Percentiles rank a stretch among this genome's conserved stretches.
Evolutionary conservation across 2,329 filamentous ascomycete species (phyloP).

Genomic region (Aspergillus udagawae): DNA sequence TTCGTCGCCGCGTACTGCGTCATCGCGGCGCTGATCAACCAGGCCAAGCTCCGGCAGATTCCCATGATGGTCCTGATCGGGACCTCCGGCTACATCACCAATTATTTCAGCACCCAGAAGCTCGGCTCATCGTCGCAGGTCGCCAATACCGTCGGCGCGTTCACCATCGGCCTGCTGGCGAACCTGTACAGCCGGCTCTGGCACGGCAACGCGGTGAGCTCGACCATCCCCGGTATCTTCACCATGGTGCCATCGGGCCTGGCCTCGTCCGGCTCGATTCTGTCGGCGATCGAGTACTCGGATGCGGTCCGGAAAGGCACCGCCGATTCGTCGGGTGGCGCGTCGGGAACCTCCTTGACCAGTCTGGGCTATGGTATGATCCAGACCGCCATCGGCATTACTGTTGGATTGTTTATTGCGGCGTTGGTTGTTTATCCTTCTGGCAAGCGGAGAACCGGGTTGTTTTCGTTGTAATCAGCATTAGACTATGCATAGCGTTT

Average conservation of each 20-base stretch:
- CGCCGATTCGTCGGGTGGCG: constrained; percentile 2
- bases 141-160: constrained; percentile 70
- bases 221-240: constrained; percentile 83
- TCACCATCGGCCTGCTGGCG: constrained; percentile 70
- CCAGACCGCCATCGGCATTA: constrained; percentile 45
- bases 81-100: constrained; percentile 58
- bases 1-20: constrained; percentile 71
- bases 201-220: constrained; percentile 75
- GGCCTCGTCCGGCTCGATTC: constrained; percentile 52
- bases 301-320: constrained; percentile 43
- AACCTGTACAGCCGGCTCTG: constrained; percentile 69
- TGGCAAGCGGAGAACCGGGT: constrained; percentile 42
- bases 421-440: constrained; percentile 44
- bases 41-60: constrained; percentile 71
- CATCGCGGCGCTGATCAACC: constrained; percentile 72
- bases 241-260: constrained; percentile 58
- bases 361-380: constrained; percentile 44
- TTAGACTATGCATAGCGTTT: neutral
- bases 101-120: constrained; percentile 47
- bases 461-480: constrained; percentile 26
- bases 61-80: constrained; percentile 71
- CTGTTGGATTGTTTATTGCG: constrained; percentile 43
- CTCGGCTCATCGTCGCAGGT: constrained; percentile 65
- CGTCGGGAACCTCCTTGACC: constrained; percentile 17
- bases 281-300: constrained; percentile 52